phyloP scores from a whole-genome alignment of 1,284 basidiomycete genomes.

The Leccinum variabile region DNA sequence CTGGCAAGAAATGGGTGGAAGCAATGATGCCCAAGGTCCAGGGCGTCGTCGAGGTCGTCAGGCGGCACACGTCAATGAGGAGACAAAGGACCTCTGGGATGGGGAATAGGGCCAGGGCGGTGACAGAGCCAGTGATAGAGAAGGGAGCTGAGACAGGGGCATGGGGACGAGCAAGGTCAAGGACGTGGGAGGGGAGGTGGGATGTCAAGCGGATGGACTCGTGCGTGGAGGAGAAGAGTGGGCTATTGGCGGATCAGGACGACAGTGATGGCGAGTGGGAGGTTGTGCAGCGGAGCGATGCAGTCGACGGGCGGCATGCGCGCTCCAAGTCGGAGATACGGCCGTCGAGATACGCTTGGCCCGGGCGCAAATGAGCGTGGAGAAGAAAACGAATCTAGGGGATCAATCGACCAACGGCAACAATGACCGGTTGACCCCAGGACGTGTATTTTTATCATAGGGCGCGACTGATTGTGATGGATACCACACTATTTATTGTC shows the following conservation, averaged over 20 bases:
- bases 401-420: background rate
- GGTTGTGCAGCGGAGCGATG: constrained; percentile 17
- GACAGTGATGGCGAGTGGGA: constrained; percentile 15
- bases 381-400: background rate
- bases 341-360: constrained; percentile 16
- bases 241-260: constrained; percentile 21
- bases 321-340: constrained; percentile 33
- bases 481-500: constrained; percentile 10
- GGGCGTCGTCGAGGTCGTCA: constrained; percentile 31
- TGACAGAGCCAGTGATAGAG: background rate
- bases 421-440: background rate
- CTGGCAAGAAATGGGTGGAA: constrained; percentile 30
- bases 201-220: constrained; percentile 19
- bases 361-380: constrained; percentile 16
- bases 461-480: background rate
- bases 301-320: constrained; percentile 5
- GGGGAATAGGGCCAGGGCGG: background rate
- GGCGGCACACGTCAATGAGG: constrained; percentile 22
- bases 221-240: constrained; percentile 19
- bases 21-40: constrained; percentile 41
- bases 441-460: background rate
- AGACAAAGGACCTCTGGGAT: background rate
- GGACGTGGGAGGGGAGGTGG: background rate
- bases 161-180: background rate
- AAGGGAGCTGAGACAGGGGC: background rate